Evolutionary conservation across 2,329 filamentous ascomycete species (phyloP).

Genomic region (Stenocarpella maydis): DNA sequence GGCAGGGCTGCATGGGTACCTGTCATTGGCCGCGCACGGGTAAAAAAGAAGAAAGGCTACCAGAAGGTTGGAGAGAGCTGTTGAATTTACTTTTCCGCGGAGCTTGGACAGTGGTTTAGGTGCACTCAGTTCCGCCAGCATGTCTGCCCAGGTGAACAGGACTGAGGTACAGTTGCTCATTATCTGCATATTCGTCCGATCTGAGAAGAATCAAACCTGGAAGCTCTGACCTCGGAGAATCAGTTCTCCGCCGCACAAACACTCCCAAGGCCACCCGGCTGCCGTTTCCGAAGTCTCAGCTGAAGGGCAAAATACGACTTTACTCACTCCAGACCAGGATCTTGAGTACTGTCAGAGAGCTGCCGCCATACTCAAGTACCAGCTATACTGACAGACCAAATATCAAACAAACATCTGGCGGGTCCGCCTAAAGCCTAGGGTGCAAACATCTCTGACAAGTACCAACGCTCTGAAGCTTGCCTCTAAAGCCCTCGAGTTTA

Average conservation of each 20-base stretch:
- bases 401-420: too few relatives aligned
- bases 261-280: not conserved
- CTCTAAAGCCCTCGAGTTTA: too few relatives aligned
- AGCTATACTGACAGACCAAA: too few relatives aligned
- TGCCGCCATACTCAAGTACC: too few relatives aligned
- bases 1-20: not conserved
- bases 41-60: not conserved
- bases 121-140: not conserved
- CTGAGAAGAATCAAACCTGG: not conserved
- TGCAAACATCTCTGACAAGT: too few relatives aligned
- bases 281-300: not conserved
- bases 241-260: not conserved
- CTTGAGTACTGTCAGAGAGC: too few relatives aligned
- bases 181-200: not conserved
- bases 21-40: constrained; percentile 17
- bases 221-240: too few relatives aligned
- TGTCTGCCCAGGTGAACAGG: not conserved
- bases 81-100: not conserved
- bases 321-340: not conserved
- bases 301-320: not conserved
- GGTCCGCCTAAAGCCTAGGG: too few relatives aligned
- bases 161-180: not conserved
- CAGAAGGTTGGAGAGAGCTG: not conserved
- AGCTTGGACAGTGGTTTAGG: not conserved
- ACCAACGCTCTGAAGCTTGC: not conserved